Evolutionary conservation across 2,329 filamentous ascomycete genomes (phyloP), one percentile per base, ranked within the genome.

Genomic region (Cadophora malorum): DNA sequence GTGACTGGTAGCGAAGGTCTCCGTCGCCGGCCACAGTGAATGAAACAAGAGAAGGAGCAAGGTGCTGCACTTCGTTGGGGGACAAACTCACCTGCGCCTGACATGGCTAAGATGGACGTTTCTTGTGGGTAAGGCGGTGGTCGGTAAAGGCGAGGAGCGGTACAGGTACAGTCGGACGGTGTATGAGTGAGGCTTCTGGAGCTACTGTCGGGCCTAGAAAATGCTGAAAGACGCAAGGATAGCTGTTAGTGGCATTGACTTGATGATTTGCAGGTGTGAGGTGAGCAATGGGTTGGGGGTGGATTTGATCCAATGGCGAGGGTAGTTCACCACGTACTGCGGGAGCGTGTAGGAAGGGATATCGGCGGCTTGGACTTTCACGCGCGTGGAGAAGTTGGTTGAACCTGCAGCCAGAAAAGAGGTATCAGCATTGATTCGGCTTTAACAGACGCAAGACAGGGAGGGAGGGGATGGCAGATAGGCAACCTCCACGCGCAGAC

Each of bases 81-180:
- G 62, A 69, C 64, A 66, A 65, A 71, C 69, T 69, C 66, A 72
- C 71, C 69, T 69, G 69, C 71, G 53, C 69, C 71, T 55, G 71
- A 72, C 71, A 72, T 72, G 61, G 63, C 59, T 64, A 63, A 66
- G 67, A 63, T 60, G 50, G 56, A 55, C 58, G 45, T 63, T 28
- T 31, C 52, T 55, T 59, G 68, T 65, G 68, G 68, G 58, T 65
- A 64, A 56, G 60, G 50, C 64, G n/a, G n/a, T n/a, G 59, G 47
- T 68, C 60, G 66, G 33, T 55, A 64, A 60, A 23, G 56, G 59
- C 35, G 25, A 59, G 5, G n/a, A 49, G n/a, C 45, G 45, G 45
- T 49, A 21, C 45, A 49, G 45, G n/a, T 49, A 61, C 41, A 47
- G 19, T 16, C 52, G 52, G 59, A 62, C 23, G 66, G 56, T 56